A percentile compares a stretch with the other conserved stretches of the same genome.
phyloP scores from a whole-genome alignment of 2,329 filamentous ascomycete genomes.

The Colletotrichum tofieldiae region DNA sequence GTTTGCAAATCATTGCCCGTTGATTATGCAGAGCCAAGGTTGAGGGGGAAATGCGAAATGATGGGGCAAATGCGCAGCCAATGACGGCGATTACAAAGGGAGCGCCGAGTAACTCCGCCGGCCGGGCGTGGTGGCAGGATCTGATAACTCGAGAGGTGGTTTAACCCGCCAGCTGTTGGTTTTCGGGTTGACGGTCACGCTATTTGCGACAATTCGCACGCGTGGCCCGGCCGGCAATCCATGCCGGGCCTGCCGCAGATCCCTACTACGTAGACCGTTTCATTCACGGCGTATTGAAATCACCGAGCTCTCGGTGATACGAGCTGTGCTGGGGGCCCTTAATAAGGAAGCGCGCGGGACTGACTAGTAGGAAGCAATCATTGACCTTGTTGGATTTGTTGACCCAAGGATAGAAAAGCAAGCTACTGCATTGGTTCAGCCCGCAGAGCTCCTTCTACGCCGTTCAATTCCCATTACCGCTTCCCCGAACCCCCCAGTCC shows the following conservation, averaged over 20 bases:
- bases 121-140: constrained; percentile 8
- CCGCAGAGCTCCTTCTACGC: constrained; percentile 3
- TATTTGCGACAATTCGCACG: constrained; percentile 27
- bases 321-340: background rate
- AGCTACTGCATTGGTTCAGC: constrained; percentile 32
- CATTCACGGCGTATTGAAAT: background rate
- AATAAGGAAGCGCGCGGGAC: constrained; percentile 37
- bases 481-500: background rate
- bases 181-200: constrained; percentile 5
- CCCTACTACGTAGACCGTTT: background rate
- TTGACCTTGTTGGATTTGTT: background rate
- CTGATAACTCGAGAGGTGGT: constrained; percentile 24
- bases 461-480: background rate
- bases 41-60: background rate
- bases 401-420: constrained; percentile 23
- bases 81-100: constrained; percentile 12
- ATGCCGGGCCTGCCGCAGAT: background rate
- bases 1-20: background rate
- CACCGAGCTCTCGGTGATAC: constrained; percentile 40
- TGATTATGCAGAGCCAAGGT: background rate
- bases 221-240: constrained; percentile 15
- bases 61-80: constrained; percentile 19
- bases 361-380: constrained; percentile 3
- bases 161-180: background rate
- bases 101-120: constrained; percentile 22